Percentiles rank a stretch among this genome's conserved stretches.
Evolutionary conservation across 768 basidiomycete species (phyloP).

Genomic region (Lactarius hengduanensis): DNA sequence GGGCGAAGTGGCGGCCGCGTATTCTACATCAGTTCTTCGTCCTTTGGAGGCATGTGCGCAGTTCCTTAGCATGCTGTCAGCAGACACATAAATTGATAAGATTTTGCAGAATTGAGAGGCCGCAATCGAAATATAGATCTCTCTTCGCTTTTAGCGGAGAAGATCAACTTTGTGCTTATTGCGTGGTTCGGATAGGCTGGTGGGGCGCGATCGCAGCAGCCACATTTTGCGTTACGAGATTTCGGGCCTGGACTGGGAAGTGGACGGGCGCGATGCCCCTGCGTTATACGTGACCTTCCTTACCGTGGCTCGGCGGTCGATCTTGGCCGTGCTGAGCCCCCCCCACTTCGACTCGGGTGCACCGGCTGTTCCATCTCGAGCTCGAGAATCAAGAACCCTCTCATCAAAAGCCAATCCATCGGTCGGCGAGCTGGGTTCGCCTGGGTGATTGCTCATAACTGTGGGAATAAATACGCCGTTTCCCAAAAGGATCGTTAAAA

Average conservation of each 20-base stretch:
- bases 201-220: neutral
- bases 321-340: neutral
- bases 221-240: neutral
- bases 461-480: neutral
- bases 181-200: neutral
- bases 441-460: neutral
- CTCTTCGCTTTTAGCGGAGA: neutral
- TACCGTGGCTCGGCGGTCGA: neutral
- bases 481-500: neutral
- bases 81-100: conserved; percentile 11
- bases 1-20: neutral
- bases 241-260: neutral
- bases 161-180: neutral
- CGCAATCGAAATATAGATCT: conserved; percentile 1
- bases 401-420: neutral
- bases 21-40: neutral
- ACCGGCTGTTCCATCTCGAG: neutral
- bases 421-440: neutral
- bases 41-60: neutral
- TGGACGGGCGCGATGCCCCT: neutral
- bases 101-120: neutral
- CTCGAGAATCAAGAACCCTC: neutral
- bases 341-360: neutral
- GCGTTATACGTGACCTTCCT: neutral
- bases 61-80: conserved; percentile 2